Base-by-base conservation (phyloP, 2,329 filamentous ascomycete genomes). In the Calonectria multiphialidica region DNA sequence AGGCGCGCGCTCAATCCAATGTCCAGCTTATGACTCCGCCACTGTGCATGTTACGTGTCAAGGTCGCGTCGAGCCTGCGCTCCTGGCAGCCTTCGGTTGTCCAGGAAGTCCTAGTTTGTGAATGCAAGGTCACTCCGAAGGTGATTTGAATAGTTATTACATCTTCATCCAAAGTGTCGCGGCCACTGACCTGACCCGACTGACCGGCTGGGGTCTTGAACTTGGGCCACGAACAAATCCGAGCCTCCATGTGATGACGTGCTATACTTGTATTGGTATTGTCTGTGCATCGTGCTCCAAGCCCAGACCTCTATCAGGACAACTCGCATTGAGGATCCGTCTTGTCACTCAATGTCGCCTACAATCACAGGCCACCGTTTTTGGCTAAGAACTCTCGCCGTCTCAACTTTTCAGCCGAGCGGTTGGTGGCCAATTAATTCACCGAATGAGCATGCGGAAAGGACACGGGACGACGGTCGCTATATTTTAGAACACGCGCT, bases 61-160 rank as follows among this genome's bases (percentile, higher is more conserved):
- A 37, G 10, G 21, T 35, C 73, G 67, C 75, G 74, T 75, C 66
- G 61, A 63, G 55, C 21, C 53, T 6, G 53, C 53, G 53, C 37
- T 59, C 21, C 10, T 15, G 28, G 23, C 53, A 59, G 15, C n/a
- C 12, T 59, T 16, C 6, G 15, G 12, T 23, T 18, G 35, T 40
- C 53, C 53, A 59, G 35, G 53, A 59, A 59, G 33, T 40, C 53
- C 53, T 21, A 23, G 53, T 37, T 18, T 40, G 35, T 25, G 21
- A 40, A 8, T 23, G 35, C 18, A 40, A 18, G 21, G 21, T 59
- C 16, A 25, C 53, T 33, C 15, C 5, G 37, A n/a, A 3, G 21
- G 23, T 42, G 40, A 59, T 59, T 12, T 40, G 33, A 40, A 30
- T 2, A 40, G 28, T 40, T 59, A 59, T 59, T 40, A 18, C 53